Evolutionary conservation across 2,329 filamentous ascomycete genomes (phyloP).

Genomic region (Aspergillus japonicus): DNA sequence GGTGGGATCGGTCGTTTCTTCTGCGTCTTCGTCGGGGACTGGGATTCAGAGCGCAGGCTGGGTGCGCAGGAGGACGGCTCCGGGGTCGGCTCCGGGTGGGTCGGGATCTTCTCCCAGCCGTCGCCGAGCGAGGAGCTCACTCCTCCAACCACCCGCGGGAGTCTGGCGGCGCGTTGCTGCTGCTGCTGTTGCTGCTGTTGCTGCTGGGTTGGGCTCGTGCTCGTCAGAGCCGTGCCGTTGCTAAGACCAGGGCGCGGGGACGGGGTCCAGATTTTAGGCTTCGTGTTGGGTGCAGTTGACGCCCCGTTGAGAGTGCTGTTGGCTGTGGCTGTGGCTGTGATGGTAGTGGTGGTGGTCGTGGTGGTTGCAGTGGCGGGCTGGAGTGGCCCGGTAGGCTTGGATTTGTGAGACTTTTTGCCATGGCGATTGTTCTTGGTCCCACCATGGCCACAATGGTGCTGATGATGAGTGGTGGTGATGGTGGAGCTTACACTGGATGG

Average conservation of each 20-base stretch:
- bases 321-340: not conserved
- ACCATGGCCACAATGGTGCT: too few species aligned
- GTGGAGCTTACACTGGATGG: too few species aligned
- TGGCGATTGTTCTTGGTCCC: not conserved
- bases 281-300: not conserved
- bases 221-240: not conserved
- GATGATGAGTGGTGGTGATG: too few species aligned
- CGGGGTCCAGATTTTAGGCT: not conserved
- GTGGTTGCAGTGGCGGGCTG: not conserved
- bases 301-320: too few species aligned
- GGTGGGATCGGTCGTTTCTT: slow-evolving; percentile 1
- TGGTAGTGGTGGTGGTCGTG: not conserved
- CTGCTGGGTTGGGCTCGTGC: not conserved
- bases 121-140: not conserved
- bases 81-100: not conserved
- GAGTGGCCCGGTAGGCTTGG: not conserved
- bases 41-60: too few species aligned
- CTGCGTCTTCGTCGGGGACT: not conserved
- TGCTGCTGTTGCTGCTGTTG: not conserved
- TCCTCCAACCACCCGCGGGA: not conserved
- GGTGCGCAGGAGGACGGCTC: not conserved
- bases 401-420: not conserved
- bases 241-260: not conserved
- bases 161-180: not conserved
- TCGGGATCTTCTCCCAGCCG: not conserved